Evolutionary conservation across 2,329 filamentous ascomycete genomes (phyloP), one percentile per base, ranked within the genome.

Genomic region (Colletotrichum phormii): DNA sequence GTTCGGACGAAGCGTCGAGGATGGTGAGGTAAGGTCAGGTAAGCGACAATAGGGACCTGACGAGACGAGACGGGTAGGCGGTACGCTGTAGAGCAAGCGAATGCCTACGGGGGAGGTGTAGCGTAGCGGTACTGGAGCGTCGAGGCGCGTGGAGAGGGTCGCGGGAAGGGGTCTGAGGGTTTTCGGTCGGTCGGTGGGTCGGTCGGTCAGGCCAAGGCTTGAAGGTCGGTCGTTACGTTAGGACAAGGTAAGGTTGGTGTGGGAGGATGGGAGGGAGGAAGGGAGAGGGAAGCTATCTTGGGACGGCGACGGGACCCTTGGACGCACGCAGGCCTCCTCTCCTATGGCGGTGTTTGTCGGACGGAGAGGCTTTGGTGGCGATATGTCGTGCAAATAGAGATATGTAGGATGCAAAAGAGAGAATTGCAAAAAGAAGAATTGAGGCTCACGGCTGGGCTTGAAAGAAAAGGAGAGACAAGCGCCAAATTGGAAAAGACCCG

Each of bases 1-100:
- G 67, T 72, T 70, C 60, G 66, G 71, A 72, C 71, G 71, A 73
- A 37, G 31, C 29, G 37, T 46, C 24, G 46, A 71, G 67, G 66
- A 66, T 33, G 55, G 51, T 29, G 53, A 54, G 24, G 55, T 42
- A 49, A 26, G 58, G 65, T 24, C n/a, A 35, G 37, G 64, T 66
- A 57, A 59, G 49, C 26, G 33, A 57, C 54, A 29, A 33, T 53
- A 54, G 33, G 42, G 18, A 49, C 42, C 42, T 31, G 26, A 37
- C 31, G 29, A 22, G 26, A 37, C 58, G 29, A 22, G 57, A 68
- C 37, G 42, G 24, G 29, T 54, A 31, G 46, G 62, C 61, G 53
- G 13, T 46, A n/a, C n/a, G 35, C 26, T 29, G 71, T 71, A 73
- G 71, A 62, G 63, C 67, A 73, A 73, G 59, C 63, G 61, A 73